Percentiles rank a stretch among this genome's conserved stretches.
Conservation (phyloP, 805 yeast genomes). For the Wickerhamomyces queroliae region DNA sequence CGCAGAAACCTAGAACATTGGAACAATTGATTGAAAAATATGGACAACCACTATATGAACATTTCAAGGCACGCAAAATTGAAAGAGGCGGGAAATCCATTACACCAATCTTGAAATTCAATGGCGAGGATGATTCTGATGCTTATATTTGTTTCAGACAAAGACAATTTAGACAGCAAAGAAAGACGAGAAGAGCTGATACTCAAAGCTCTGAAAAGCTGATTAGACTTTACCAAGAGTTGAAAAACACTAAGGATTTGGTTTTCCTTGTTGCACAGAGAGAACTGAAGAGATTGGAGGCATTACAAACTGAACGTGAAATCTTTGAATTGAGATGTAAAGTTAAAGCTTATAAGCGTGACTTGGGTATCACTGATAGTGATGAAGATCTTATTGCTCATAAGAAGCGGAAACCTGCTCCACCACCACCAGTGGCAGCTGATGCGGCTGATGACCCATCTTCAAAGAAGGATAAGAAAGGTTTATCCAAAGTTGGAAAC, state of each 20-base stretch:
- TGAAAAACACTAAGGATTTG: conserved; percentile 69
- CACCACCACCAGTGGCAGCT: conserved; percentile 11
- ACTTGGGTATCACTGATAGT: conserved; percentile 71
- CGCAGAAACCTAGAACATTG: conserved; percentile 37
- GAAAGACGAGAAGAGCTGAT: conserved; percentile 95
- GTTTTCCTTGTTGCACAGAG: conserved; percentile 68
- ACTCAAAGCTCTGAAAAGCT: conserved; percentile 82
- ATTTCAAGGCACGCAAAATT: conserved; percentile 76
- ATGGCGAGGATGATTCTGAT: conserved; percentile 86
- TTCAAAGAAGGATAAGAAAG: conserved; percentile 14
- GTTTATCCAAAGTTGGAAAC: conserved; percentile 11
- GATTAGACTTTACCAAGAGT: conserved; percentile 64
- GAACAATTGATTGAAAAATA: conserved; percentile 44
- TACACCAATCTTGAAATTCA: conserved; percentile 69
- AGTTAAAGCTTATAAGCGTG: conserved; percentile 70
- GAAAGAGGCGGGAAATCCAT: conserved; percentile 64
- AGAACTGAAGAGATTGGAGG: conserved; percentile 57
- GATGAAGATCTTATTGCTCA: conserved; percentile 79
- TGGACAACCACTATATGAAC: conserved; percentile 67
- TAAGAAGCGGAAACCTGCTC: conserved; percentile 51
- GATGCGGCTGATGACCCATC: not conserved
- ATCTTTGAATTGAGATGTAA: conserved; percentile 70
- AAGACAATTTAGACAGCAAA: conserved; percentile 90
- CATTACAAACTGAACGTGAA: conserved; percentile 54
- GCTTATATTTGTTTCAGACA: conserved; percentile 95